Evolutionary conservation across 139 green algal genomes (phyloP).

Genomic region (Chlamydomonas incerta): DNA sequence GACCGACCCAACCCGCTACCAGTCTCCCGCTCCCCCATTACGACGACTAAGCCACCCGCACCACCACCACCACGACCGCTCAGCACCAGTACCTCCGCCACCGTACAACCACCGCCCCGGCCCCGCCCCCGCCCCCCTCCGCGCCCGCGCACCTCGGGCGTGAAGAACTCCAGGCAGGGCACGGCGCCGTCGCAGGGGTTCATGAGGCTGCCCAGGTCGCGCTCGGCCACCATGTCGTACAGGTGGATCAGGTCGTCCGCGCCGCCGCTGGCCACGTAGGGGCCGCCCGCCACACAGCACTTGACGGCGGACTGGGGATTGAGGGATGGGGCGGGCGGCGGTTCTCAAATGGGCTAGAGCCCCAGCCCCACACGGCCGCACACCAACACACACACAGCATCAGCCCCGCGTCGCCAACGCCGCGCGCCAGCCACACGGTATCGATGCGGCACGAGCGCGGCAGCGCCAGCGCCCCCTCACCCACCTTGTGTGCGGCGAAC

Average conservation of each 20-base stretch:
- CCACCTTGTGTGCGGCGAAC: constrained; percentile 71
- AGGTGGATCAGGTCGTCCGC: constrained; percentile 86
- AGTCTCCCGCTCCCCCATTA: too few relatives aligned
- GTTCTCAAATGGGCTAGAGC: too few relatives aligned
- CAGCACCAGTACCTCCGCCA: too few relatives aligned
- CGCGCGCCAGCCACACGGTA: too few relatives aligned
- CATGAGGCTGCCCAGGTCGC: constrained; percentile 87
- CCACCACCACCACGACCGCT: too few relatives aligned
- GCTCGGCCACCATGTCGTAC: constrained; percentile 75
- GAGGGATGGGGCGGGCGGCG: too few relatives aligned
- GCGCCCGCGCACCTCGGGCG: neutral
- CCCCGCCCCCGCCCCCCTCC: neutral
- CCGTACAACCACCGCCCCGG: too few relatives aligned
- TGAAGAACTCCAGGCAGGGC: constrained; percentile 76
- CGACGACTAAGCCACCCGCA: too few relatives aligned
- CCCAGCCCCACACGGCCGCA: too few relatives aligned
- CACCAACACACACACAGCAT: neutral
- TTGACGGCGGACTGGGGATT: constrained; percentile 80
- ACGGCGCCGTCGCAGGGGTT: constrained; percentile 85
- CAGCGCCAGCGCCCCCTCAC: too few relatives aligned
- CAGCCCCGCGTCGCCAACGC: neutral
- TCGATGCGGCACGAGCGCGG: too few relatives aligned
- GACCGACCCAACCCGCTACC: too few relatives aligned
- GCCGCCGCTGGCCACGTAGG: constrained; percentile 78
- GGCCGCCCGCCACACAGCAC: constrained; percentile 71